A percentile compares a stretch with the other conserved stretches of the same genome.
Conservation (phyloP, 129 eudicot genomes). For the Calendula officinalis region DNA sequence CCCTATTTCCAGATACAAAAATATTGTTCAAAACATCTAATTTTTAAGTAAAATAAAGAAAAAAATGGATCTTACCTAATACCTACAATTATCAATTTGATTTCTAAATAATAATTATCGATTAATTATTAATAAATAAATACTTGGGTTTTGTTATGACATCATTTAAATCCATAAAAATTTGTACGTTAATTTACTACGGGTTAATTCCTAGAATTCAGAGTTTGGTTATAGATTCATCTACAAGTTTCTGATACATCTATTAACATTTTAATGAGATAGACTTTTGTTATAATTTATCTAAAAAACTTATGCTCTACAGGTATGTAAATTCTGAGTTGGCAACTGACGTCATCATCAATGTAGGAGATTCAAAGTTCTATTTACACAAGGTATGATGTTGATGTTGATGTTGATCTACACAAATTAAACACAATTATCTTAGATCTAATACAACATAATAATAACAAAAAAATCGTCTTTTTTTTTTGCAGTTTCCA, state of each 20-base stretch:
- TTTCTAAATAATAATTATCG: too few species aligned
- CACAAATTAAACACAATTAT: constrained; percentile 4
- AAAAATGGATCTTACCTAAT: too few species aligned
- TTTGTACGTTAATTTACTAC: too few species aligned
- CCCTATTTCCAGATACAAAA: neutral
- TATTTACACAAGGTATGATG: constrained; percentile 81
- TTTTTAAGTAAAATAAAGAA: neutral
- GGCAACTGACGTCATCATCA: constrained; percentile 63
- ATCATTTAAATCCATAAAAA: too few species aligned
- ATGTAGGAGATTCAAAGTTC: constrained; percentile 82
- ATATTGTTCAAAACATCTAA: neutral
- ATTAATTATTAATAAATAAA: too few species aligned
- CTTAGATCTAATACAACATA: neutral
- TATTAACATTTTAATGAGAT: too few species aligned
- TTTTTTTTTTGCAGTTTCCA: constrained; percentile 62
- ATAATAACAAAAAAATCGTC: constrained; percentile 7
- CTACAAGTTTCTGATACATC: neutral
- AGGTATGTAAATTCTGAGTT: constrained; percentile 87
- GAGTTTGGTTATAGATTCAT: too few species aligned
- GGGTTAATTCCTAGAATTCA: too few species aligned
- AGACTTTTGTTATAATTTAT: too few species aligned
- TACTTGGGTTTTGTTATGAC: too few species aligned
- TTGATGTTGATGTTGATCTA: neutral
- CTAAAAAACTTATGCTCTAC: constrained; percentile 20
- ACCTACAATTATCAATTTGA: too few species aligned